A percentile compares a stretch with the other conserved stretches of the same genome.
Evolutionary conservation across 306 rosid genomes (phyloP).

Genomic region (Quillaja saponaria): DNA sequence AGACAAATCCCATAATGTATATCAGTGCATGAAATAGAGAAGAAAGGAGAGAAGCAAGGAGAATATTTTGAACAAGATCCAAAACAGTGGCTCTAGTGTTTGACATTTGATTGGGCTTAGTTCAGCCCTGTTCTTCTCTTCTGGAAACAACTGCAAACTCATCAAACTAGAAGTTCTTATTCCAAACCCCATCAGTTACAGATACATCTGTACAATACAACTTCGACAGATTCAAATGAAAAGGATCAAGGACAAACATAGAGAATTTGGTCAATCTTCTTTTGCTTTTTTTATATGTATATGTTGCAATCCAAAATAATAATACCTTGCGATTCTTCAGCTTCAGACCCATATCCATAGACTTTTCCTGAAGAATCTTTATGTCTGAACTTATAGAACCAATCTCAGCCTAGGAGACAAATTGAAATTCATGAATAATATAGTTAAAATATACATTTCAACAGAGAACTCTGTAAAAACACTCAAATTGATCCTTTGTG

Average conservation of each 20-base stretch:
- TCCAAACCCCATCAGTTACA: slow-evolving; percentile 5
- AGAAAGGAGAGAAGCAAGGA: no score
- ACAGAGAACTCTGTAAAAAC: not conserved
- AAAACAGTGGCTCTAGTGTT: no score
- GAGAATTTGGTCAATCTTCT: not conserved
- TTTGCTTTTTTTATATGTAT: slow-evolving; percentile 2
- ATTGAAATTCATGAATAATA: slow-evolving; percentile 7
- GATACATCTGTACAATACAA: slow-evolving; percentile 20
- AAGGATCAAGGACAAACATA: not conserved
- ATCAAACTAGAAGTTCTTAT: slow-evolving; percentile 7
- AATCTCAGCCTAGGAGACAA: slow-evolving; percentile 69
- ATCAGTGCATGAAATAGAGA: slow-evolving; percentile 6
- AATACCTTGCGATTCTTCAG: slow-evolving; percentile 98
- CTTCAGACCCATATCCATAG: slow-evolving; percentile 95
- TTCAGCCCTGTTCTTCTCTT: not conserved
- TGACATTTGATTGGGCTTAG: no score
- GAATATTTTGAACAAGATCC: no score
- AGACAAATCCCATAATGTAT: slow-evolving; percentile 13
- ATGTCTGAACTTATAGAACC: slow-evolving; percentile 99
- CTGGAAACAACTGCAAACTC: slow-evolving; percentile 9
- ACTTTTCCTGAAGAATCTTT: slow-evolving; percentile 94
- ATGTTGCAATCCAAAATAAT: not conserved
- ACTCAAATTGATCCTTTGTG: no score
- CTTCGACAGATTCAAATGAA: slow-evolving; percentile 5
- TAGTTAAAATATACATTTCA: not conserved